These are phyloP conservation scores for Penicillium paradoxum DNA, from an alignment of 495 filamentous ascomycete genomes.

Conservation along the genomic window DNA sequence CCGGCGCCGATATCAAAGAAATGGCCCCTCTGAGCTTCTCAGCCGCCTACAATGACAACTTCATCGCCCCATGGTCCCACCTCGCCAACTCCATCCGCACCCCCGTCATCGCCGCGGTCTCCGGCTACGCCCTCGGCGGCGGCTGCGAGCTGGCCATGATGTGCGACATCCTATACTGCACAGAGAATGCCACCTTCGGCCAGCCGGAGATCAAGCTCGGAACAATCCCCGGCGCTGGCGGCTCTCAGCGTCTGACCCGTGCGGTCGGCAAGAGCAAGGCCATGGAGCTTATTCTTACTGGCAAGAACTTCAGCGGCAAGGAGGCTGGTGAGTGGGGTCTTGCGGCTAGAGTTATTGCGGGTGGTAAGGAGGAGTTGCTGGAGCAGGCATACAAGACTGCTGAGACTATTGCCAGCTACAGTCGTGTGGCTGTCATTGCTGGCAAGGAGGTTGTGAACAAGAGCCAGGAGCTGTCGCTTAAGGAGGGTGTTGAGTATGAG, in stretches of 20 bases:
- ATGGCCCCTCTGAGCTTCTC: conserved; percentile 89
- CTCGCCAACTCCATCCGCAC: conserved; percentile 78
- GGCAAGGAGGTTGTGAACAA: conserved; percentile 98
- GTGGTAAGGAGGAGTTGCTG: conserved; percentile 68
- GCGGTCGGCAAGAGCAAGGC: conserved; percentile 85
- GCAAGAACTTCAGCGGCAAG: conserved; percentile 70
- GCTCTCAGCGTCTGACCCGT: conserved; percentile 79
- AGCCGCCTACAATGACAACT: conserved; percentile 75
- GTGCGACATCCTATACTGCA: conserved; percentile 92
- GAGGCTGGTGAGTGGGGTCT: conserved; percentile 89
- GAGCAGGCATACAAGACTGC: conserved; percentile 74
- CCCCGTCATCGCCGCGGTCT: conserved; percentile 88
- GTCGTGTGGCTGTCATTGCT: conserved; percentile 75
- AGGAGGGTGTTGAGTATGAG: conserved; percentile 93
- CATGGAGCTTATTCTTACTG: conserved; percentile 93
- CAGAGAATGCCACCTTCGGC: conserved; percentile 74
- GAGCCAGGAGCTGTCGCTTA: conserved; percentile 79
- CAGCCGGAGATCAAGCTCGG: conserved; percentile 97
- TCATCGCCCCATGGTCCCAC: conserved; percentile 89
- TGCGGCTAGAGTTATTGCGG: conserved; percentile 76
- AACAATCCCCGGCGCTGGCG: conserved; percentile 86
- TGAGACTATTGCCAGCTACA: conserved; percentile 80
- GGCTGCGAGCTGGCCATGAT: conserved; percentile 98
- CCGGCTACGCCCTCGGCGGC: conserved; percentile 89
- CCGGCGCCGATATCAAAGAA: conserved; percentile 98